A percentile compares a stretch with the other conserved stretches of the same genome.
Evolutionary conservation across 2,329 filamentous ascomycete species (phyloP).

Genomic region (Waltergamsia citrina): DNA sequence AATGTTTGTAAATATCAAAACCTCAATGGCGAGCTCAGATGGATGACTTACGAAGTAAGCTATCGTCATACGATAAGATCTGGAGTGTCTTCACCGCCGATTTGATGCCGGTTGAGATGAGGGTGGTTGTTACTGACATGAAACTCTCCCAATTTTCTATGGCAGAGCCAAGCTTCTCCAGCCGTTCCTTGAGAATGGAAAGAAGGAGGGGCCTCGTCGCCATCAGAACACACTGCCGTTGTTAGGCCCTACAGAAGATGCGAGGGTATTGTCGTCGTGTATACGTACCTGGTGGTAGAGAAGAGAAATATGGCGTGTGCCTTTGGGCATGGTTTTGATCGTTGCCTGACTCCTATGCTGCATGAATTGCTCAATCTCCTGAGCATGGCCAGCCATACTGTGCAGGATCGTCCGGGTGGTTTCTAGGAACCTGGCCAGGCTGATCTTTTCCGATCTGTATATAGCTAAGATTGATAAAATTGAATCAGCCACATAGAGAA

Average conservation of each 20-base stretch:
- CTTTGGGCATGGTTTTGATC: conserved; percentile 22
- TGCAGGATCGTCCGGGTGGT: conserved; percentile 23
- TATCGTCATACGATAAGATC: conserved; percentile 23
- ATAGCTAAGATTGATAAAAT: conserved; percentile 18
- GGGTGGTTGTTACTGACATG: conserved; percentile 18
- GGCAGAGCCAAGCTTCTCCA: conserved; percentile 15
- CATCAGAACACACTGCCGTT: conserved; percentile 26
- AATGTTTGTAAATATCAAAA: background rate
- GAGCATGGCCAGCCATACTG: conserved; percentile 22
- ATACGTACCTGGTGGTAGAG: conserved; percentile 25
- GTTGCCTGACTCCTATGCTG: conserved; percentile 20
- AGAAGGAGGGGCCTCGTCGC: conserved; percentile 27
- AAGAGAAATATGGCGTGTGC: conserved; percentile 24
- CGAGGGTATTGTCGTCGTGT: background rate
- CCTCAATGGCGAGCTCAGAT: no score
- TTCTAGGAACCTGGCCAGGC: conserved; percentile 22
- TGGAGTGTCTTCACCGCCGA: conserved; percentile 28
- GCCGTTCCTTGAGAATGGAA: conserved; percentile 24
- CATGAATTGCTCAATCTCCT: conserved; percentile 27
- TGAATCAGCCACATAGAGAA: background rate
- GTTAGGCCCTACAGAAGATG: no score
- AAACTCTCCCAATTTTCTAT: conserved; percentile 21
- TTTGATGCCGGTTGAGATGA: conserved; percentile 29
- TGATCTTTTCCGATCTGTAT: conserved; percentile 22
- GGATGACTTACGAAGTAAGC: conserved; percentile 24